Base-by-base conservation (phyloP, 495 filamentous ascomycete genomes). In the Xylaria scruposa region DNA sequence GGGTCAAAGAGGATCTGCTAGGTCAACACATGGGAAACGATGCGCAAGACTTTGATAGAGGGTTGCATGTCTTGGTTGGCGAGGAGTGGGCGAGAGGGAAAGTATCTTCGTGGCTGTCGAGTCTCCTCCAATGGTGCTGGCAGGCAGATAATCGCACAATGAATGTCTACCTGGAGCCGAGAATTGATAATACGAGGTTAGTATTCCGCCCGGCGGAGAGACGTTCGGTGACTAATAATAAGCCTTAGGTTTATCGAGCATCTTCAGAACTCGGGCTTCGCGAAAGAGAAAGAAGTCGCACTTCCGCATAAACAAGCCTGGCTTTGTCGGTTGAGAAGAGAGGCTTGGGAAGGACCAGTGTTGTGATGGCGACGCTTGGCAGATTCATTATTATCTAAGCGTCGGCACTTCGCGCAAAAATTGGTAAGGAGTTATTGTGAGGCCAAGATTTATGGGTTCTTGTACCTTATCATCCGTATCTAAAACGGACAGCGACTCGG, bases 301-400 rank as follows among this genome's bases (percentile, higher is more conserved):
- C 96, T 99, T 75, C 92, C 95, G 21, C 94, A 98, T 79, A 99
- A 98, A 81, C 94, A 97, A 79, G 88, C 93, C 3, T 95, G 94
- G 73, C 85, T 97, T 73, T 92, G 97, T 85, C 92, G 91, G 79
- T 88, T 97, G 59, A 86, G 87, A 75, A 84, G 96, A 70, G 95
- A 98, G 71, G 88, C 83, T 31, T 99, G 95, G 93, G 88, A 93
- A 63, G 90, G 89, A 3, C 96, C 95, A n/a, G 88, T 83, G 36
- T 76, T 93, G 59, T 97, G 62, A 66, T 56, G 29, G 21, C 12
- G 26, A 19, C 21, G 42, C 40, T 31, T 13, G n/a, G 13, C 9
- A 15, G 61, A 29, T 49, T 3, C 15, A 21, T 40, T n/a, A n/a
- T 64, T 66, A 53, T 9, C 12, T 66, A 5, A 49, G 19, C 15